These are phyloP conservation scores for Neurospora sublineolata DNA, from an alignment of 495 filamentous ascomycete genomes.

Conservation along the genomic window DNA sequence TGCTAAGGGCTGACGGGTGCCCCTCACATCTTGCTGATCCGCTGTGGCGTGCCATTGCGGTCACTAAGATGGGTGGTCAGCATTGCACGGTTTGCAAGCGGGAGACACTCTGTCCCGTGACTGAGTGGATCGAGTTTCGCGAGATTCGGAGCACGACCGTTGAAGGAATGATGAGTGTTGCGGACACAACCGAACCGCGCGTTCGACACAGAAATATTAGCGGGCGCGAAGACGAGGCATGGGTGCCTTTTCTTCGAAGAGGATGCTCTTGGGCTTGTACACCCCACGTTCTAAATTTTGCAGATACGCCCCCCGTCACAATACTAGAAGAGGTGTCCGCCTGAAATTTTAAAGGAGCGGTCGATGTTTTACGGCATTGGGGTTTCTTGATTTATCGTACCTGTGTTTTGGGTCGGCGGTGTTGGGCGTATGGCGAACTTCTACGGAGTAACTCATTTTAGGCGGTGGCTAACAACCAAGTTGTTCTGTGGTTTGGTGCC, in stretches of 20 bases:
- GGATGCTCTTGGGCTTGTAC: constrained; percentile 60
- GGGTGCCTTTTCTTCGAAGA: constrained; percentile 50
- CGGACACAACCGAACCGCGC: too few relatives aligned
- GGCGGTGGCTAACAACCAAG: not conserved
- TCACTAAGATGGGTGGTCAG: constrained; percentile 9
- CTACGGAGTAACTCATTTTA: not conserved
- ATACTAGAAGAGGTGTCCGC: not conserved
- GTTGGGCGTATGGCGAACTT: not conserved
- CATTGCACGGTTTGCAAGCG: constrained; percentile 16
- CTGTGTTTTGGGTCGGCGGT: not conserved
- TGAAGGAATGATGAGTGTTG: too few relatives aligned
- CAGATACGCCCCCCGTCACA: not conserved
- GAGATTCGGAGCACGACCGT: not conserved
- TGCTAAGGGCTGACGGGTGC: not conserved
- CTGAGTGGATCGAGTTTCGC: constrained; percentile 23
- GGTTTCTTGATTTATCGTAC: not conserved
- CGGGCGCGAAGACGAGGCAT: constrained; percentile 13
- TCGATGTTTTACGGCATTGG: not conserved
- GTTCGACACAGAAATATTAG: not conserved
- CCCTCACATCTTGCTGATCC: not conserved
- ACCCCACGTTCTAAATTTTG: constrained; percentile 6
- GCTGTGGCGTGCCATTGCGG: constrained; percentile 5
- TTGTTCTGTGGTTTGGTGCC: not conserved
- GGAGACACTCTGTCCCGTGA: constrained; percentile 11
- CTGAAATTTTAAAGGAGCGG: not conserved